Conservation (phyloP, 371 early-diverging fungal species). For the Mortierella sp. region DNA sequence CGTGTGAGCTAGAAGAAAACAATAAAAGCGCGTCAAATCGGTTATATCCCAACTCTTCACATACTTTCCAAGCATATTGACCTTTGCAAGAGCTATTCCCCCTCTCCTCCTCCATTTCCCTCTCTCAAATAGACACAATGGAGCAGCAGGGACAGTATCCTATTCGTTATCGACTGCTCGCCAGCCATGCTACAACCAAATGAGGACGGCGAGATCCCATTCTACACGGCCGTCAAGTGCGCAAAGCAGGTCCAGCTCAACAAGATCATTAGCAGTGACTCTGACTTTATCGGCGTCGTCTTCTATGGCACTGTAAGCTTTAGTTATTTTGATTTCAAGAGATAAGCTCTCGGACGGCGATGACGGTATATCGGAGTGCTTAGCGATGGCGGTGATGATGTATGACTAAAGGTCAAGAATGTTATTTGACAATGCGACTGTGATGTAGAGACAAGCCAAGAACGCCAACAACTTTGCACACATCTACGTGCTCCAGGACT, state of each 20-base stretch:
- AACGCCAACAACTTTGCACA: constrained; percentile 67
- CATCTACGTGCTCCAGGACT: constrained; percentile 72
- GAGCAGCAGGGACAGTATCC: constrained; percentile 66
- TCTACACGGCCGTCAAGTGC: constrained; percentile 65
- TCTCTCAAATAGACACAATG: constrained; percentile 30
- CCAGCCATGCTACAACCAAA: constrained; percentile 66
- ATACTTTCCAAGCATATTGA: not conserved
- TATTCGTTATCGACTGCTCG: constrained; percentile 79
- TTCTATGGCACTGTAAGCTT: constrained; percentile 74
- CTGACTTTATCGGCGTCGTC: constrained; percentile 75
- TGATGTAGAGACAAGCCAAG: constrained; percentile 38
- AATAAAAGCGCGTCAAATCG: not conserved
- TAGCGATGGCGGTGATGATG: not conserved
- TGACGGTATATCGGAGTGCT: not conserved
- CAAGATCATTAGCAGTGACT: constrained; percentile 71
- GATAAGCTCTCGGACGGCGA: not conserved
- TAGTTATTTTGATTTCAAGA: no score
- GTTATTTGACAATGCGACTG: constrained; percentile 1
- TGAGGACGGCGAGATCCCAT: constrained; percentile 63
- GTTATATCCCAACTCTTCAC: not conserved
- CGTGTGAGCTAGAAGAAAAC: not conserved
- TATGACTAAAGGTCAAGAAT: not conserved
- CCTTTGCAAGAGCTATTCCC: no score
- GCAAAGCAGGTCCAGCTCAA: constrained; percentile 63
- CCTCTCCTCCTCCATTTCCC: no score